Evolutionary conservation across 352 stramenopile species (phyloP).

Genomic region (Globisporangium okanoganense): DNA sequence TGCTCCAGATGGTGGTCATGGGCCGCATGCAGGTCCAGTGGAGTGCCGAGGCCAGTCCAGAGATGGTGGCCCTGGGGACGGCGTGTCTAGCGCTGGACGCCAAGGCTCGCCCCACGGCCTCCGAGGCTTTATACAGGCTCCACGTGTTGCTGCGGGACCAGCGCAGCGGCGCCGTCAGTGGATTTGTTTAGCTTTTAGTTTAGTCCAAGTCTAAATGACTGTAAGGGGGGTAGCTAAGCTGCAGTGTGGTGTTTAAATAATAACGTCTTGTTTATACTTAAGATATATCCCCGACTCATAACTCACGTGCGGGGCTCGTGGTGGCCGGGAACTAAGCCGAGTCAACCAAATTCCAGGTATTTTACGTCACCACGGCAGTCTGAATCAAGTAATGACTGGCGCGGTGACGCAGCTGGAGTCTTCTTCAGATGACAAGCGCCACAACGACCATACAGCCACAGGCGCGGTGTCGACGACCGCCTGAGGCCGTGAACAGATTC

Average conservation of each 20-base stretch:
- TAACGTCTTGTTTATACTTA: not conserved
- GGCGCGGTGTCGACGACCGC: no score
- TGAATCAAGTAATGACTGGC: no score
- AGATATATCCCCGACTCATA: not conserved
- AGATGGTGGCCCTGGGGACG: constrained; percentile 25
- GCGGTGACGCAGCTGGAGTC: no score
- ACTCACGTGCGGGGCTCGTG: no score
- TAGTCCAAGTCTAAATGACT: not conserved
- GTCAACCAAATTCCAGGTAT: no score
- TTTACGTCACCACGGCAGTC: no score
- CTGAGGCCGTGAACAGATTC: no score
- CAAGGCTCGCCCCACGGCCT: constrained; percentile 29
- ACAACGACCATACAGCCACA: no score
- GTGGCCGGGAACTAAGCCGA: no score
- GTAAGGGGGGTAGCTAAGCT: not conserved
- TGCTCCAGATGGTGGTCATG: constrained; percentile 34
- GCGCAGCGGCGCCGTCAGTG: not conserved
- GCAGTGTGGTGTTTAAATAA: not conserved
- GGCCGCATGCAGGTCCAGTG: constrained; percentile 30
- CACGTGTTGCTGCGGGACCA: constrained; percentile 20
- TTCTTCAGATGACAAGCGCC: no score
- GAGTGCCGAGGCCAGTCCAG: constrained; percentile 11
- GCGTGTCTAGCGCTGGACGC: constrained; percentile 40
- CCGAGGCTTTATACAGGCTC: constrained; percentile 32
- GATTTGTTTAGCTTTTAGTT: not conserved